phyloP scores from a whole-genome alignment of 208 protist species.

The Leishmania mexicana region DNA sequence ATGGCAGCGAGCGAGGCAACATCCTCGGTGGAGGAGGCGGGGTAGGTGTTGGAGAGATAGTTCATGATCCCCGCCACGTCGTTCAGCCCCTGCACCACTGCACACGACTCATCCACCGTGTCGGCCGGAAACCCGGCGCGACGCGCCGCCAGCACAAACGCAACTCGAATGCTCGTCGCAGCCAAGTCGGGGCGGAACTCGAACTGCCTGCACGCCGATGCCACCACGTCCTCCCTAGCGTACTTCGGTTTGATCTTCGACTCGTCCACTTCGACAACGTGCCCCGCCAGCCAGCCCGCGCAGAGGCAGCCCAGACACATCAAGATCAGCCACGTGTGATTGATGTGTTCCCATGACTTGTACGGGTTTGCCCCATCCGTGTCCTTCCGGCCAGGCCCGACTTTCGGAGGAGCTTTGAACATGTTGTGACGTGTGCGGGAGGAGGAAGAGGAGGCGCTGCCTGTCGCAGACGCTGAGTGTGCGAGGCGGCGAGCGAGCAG shows the following conservation, averaged over 20 bases:
- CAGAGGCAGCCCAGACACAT: constrained; percentile 83
- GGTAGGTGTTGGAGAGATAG: constrained; percentile 53
- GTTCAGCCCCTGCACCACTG: constrained; percentile 60
- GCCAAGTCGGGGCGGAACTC: constrained; percentile 86
- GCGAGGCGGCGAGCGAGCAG: constrained; percentile 1
- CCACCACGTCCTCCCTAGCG: constrained; percentile 54
- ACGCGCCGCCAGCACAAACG: constrained; percentile 82
- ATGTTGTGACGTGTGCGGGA: constrained; percentile 10
- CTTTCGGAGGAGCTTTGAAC: constrained; percentile 57
- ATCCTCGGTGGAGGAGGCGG: constrained; percentile 69
- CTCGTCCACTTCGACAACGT: constrained; percentile 79
- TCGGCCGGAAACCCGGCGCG: constrained; percentile 61
- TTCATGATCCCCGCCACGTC: constrained; percentile 80
- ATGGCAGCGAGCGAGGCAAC: constrained; percentile 66
- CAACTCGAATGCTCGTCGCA: constrained; percentile 74
- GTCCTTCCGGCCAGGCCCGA: constrained; percentile 43
- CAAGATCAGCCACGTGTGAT: constrained; percentile 79
- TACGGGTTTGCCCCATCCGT: constrained; percentile 76
- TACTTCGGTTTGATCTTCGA: constrained; percentile 72
- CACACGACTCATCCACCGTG: constrained; percentile 82
- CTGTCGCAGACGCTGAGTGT: neutral
- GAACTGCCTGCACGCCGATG: constrained; percentile 58
- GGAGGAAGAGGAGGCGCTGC: neutral
- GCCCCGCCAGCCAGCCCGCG: constrained; percentile 66
- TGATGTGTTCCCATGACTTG: constrained; percentile 90